Evolutionary conservation across 805 yeast species (phyloP).

Genomic region (Maudiozyma serrabonitensis): DNA sequence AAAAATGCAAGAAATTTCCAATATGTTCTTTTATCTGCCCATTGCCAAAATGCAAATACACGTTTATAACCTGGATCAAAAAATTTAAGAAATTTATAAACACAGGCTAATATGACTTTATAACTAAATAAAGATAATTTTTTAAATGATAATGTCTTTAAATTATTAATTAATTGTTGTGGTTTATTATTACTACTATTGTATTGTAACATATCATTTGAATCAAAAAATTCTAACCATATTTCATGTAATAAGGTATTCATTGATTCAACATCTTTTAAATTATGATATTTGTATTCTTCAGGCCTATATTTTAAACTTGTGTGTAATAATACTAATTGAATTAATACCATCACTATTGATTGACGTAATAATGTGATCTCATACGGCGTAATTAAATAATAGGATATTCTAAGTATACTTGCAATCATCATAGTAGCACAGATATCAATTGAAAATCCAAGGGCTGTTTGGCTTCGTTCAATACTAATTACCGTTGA

Average conservation of each 20-base stretch:
- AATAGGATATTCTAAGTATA: slow-evolving; percentile 64
- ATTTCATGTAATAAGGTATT: slow-evolving; percentile 24
- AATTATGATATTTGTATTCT: slow-evolving; percentile 31
- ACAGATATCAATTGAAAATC: slow-evolving; percentile 87
- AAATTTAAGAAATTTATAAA: slow-evolving; percentile 40
- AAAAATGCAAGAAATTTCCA: slow-evolving; percentile 55
- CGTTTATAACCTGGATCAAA: slow-evolving; percentile 64
- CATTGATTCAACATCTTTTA: slow-evolving; percentile 29
- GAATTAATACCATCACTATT: slow-evolving; percentile 76
- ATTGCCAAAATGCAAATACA: slow-evolving; percentile 75
- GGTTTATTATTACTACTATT: slow-evolving; percentile 5
- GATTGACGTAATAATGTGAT: slow-evolving; percentile 70
- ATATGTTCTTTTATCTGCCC: slow-evolving; percentile 51
- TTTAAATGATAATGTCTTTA: slow-evolving; percentile 22
- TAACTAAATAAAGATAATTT: slow-evolving; percentile 16
- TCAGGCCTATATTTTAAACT: slow-evolving; percentile 51
- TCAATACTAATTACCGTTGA: slow-evolving; percentile 66
- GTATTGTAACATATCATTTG: background rate
- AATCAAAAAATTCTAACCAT: slow-evolving; percentile 26
- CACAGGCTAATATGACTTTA: slow-evolving; percentile 19
- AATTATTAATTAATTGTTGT: slow-evolving; percentile 19
- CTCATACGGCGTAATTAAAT: slow-evolving; percentile 73
- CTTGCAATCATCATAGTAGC: slow-evolving; percentile 81
- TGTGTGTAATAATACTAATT: slow-evolving; percentile 50
- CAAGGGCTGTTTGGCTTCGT: slow-evolving; percentile 53